Conservation (phyloP, 768 basidiomycete genomes). For the Leccinellum luteum region DNA sequence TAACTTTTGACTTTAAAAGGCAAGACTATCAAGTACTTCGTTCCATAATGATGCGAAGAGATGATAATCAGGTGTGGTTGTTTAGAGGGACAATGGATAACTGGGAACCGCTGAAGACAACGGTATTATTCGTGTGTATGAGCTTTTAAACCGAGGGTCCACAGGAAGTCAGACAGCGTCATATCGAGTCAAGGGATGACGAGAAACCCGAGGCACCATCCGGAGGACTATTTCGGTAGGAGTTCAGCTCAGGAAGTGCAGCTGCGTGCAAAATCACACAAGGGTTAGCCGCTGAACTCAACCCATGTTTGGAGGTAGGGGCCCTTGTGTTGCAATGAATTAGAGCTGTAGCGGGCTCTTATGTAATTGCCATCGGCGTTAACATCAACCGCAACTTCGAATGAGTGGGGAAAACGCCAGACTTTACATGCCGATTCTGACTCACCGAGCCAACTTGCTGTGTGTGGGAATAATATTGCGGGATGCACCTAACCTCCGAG, state of each 20-base stretch:
- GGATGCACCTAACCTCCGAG: constrained; percentile 10
- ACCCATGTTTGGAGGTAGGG: constrained; percentile 19
- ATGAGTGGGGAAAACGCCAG: constrained; percentile 22
- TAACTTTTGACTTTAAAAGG: neutral
- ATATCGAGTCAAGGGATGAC: constrained; percentile 26
- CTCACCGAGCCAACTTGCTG: constrained; percentile 27
- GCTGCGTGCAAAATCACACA: constrained; percentile 13
- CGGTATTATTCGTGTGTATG: neutral
- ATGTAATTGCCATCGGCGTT: constrained; percentile 20
- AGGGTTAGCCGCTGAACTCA: constrained; percentile 7
- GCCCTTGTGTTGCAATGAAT: constrained; percentile 3
- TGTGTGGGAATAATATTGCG: constrained; percentile 26
- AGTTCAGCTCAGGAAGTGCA: constrained; percentile 14
- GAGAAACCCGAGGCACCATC: constrained; percentile 11
- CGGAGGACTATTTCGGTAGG: constrained; percentile 6
- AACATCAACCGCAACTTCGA: constrained; percentile 18
- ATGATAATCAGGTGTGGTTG: neutral
- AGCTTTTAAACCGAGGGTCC: constrained; percentile 23
- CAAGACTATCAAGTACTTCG: constrained; percentile 4
- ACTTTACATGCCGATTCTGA: constrained; percentile 27
- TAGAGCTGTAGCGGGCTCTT: constrained; percentile 17
- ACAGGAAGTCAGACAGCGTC: constrained; percentile 25
- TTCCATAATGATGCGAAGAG: constrained; percentile 12
- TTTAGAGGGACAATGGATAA: constrained; percentile 6
- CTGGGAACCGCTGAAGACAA: constrained; percentile 8